Evolutionary conservation across 177 flowering plant genomes (phyloP).

Genomic region (Vitis hybrid): DNA sequence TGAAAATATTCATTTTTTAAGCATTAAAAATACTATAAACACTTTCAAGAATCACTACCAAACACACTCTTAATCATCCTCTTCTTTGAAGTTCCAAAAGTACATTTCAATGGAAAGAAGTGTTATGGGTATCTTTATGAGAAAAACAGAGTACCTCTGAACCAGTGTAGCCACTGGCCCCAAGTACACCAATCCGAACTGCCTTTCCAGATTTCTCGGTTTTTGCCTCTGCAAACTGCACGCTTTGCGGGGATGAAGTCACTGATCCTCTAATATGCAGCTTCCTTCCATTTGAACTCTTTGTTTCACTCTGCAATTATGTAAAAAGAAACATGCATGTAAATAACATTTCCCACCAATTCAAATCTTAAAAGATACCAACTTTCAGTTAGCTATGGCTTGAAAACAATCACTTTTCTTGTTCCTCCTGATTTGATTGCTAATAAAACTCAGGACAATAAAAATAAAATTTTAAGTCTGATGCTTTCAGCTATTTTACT

Average conservation of each 20-base stretch:
- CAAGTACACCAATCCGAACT: constrained; percentile 86
- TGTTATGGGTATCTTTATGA: too few species aligned
- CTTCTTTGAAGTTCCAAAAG: too few species aligned
- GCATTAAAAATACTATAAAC: too few species aligned
- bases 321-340: too few species aligned
- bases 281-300: constrained; percentile 23
- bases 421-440: background rate
- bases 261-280: constrained; percentile 36
- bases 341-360: background rate
- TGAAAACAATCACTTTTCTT: too few species aligned
- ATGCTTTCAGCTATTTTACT: background rate
- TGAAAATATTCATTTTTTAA: too few species aligned
- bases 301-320: constrained; percentile 34
- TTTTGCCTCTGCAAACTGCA: constrained; percentile 25
- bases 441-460: background rate
- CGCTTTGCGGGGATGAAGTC: constrained; percentile 32
- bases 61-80: too few species aligned
- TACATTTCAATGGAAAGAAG: too few species aligned
- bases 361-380: background rate
- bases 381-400: background rate
- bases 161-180: constrained; percentile 99
- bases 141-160: constrained; percentile 59
- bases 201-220: constrained; percentile 35
- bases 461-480: background rate
- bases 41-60: too few species aligned